Evolutionary conservation across 768 basidiomycete species (phyloP).

Genomic region (Russula foetens): DNA sequence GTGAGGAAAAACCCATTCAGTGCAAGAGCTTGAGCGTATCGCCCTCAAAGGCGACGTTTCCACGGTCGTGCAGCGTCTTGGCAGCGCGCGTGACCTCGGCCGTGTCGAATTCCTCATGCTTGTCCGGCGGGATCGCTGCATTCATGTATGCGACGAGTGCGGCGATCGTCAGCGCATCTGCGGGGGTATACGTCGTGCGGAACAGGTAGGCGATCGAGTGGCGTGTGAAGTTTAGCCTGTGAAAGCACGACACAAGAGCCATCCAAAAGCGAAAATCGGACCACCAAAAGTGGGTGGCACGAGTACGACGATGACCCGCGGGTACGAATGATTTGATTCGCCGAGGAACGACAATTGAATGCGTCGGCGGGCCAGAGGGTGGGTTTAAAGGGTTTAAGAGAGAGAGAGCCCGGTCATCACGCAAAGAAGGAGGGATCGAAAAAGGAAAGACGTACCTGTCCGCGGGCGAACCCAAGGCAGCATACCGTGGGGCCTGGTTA

Average conservation of each 20-base stretch:
- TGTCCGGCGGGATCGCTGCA: constrained; percentile 67
- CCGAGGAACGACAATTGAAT: neutral
- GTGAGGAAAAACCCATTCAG: neutral
- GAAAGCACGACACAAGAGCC: neutral
- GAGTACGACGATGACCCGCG: neutral
- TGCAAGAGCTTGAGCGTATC: constrained; percentile 25
- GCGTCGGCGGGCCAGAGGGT: neutral
- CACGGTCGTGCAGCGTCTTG: constrained; percentile 26
- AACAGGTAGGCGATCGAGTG: constrained; percentile 58
- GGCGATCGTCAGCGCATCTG: constrained; percentile 65
- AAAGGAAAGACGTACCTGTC: constrained; percentile 46
- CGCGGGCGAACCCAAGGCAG: constrained; percentile 50
- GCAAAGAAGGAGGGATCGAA: constrained; percentile 11
- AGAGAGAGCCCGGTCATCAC: constrained; percentile 12
- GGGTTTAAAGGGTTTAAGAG: too few species aligned
- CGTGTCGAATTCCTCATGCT: constrained; percentile 78
- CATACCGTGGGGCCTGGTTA: constrained; percentile 28
- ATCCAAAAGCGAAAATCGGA: neutral
- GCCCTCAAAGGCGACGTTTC: constrained; percentile 27
- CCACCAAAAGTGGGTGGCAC: neutral
- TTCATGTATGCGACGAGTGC: constrained; percentile 65
- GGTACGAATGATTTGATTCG: neutral
- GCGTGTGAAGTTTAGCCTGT: constrained; percentile 51
- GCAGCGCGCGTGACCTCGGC: constrained; percentile 45
- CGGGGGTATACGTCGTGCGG: constrained; percentile 53